A percentile compares a stretch with the other conserved stretches of the same genome.
phyloP scores from a whole-genome alignment of 1,139 yeast species.

The Zygosaccharomyces pseudobailii region DNA sequence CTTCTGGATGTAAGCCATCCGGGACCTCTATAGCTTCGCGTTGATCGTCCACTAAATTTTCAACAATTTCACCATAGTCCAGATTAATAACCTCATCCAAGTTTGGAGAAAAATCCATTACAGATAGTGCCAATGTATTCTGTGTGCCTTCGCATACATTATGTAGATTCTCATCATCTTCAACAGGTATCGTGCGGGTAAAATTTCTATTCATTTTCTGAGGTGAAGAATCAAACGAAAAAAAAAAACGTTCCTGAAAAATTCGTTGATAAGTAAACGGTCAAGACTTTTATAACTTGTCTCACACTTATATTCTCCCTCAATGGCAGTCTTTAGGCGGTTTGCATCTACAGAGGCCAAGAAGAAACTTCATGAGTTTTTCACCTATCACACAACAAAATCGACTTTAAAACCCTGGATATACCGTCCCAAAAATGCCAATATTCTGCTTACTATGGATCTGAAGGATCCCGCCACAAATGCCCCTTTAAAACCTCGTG shows the following conservation, averaged over 20 bases:
- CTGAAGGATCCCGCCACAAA: constrained; percentile 42
- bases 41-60: constrained; percentile 11
- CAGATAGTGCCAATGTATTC: neutral
- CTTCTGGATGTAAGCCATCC: constrained; percentile 18
- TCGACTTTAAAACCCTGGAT: constrained; percentile 37
- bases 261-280: constrained; percentile 1
- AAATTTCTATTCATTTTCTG: neutral
- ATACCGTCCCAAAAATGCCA: constrained; percentile 45
- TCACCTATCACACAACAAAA: constrained; percentile 22
- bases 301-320: neutral
- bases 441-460: constrained; percentile 52
- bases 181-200: neutral
- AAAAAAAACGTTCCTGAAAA: neutral
- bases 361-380: constrained; percentile 21
- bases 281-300: constrained; percentile 1
- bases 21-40: constrained; percentile 2
- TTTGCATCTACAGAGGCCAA: constrained; percentile 13
- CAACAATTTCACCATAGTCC: constrained; percentile 9
- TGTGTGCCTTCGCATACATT: no score
- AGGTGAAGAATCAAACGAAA: neutral
- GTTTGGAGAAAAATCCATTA: constrained; percentile 17
- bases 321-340: constrained; percentile 12
- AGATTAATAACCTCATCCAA: constrained; percentile 5
- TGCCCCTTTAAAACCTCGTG: constrained; percentile 38
- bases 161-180: neutral